Evolutionary conservation across 768 basidiomycete species (phyloP).

Genomic region (Sporobolomyces pararoseus): DNA sequence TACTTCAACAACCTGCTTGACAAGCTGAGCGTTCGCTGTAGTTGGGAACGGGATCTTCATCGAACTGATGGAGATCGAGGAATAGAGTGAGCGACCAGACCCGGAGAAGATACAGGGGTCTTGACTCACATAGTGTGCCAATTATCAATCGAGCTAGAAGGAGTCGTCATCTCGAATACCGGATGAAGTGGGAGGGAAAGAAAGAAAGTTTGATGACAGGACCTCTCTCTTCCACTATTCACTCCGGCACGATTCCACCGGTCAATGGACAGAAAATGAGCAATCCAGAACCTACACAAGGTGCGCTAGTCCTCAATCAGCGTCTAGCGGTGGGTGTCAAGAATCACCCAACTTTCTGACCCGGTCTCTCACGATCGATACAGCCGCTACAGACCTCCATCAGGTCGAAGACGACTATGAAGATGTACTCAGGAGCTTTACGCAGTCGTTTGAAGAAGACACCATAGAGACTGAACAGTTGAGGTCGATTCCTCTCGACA

Average conservation of each 20-base stretch:
- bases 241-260: neutral
- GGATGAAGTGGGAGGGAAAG: neutral
- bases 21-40: constrained; percentile 16
- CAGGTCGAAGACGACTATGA: neutral
- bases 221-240: neutral
- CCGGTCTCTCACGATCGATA: neutral
- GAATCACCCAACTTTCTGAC: no score
- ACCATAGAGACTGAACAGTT: neutral
- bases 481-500: neutral
- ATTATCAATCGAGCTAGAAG: neutral
- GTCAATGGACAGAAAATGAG: neutral
- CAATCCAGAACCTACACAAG: no score
- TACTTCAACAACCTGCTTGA: constrained; percentile 37
- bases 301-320: no score
- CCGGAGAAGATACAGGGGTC: neutral
- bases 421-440: neutral
- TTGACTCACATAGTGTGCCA: constrained; percentile 31
- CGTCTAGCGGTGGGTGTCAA: no score
- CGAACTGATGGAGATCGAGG: constrained; percentile 7
- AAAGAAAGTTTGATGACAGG: neutral
- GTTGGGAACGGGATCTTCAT: constrained; percentile 36
- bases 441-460: constrained; percentile 3
- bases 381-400: neutral
- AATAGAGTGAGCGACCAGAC: neutral
- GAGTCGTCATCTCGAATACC: neutral